These are phyloP conservation scores for Flaveria bidentis DNA, from an alignment of 129 eudicot species.

Conservation along the genomic window DNA sequence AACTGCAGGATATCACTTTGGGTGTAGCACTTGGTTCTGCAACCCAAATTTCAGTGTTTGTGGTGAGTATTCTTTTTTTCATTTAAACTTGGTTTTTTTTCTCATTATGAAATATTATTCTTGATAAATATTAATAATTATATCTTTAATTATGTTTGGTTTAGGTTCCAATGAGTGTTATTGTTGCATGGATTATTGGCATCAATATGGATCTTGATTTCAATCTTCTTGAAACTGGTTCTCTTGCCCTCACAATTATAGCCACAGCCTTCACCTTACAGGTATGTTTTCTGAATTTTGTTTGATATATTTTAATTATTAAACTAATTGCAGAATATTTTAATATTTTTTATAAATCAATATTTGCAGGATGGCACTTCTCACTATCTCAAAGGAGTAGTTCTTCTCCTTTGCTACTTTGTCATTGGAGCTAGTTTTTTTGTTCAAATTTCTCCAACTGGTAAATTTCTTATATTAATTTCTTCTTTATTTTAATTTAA, in stretches of 20 bases:
- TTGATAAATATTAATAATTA: background rate
- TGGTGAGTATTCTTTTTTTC: constrained; percentile 49
- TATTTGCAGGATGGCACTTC: constrained; percentile 84
- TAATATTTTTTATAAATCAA: background rate
- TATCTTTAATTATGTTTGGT: background rate
- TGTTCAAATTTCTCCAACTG: constrained; percentile 42
- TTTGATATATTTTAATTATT: background rate
- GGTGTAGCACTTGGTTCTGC: constrained; percentile 97
- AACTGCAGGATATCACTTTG: constrained; percentile 71
- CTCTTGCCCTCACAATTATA: constrained; percentile 67
- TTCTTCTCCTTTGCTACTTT: constrained; percentile 77
- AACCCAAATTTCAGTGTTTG: constrained; percentile 86
- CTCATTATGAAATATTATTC: too few relatives aligned
- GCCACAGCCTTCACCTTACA: constrained; percentile 80
- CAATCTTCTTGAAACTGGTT: constrained; percentile 67
- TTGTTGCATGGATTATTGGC: constrained; percentile 77
- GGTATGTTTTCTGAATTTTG: constrained; percentile 28
- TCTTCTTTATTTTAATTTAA: background rate
- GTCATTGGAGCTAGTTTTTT: constrained; percentile 74
- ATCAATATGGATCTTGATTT: constrained; percentile 75
- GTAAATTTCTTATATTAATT: constrained; percentile 19
- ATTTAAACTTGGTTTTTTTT: background rate
- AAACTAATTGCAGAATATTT: background rate
- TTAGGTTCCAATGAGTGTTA: constrained; percentile 56
- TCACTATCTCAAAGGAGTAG: constrained; percentile 85